Percentiles rank a stretch among this genome's conserved stretches.
phyloP scores from a whole-genome alignment of 768 basidiomycete genomes.

The Omphalotus guepiniiformis region DNA sequence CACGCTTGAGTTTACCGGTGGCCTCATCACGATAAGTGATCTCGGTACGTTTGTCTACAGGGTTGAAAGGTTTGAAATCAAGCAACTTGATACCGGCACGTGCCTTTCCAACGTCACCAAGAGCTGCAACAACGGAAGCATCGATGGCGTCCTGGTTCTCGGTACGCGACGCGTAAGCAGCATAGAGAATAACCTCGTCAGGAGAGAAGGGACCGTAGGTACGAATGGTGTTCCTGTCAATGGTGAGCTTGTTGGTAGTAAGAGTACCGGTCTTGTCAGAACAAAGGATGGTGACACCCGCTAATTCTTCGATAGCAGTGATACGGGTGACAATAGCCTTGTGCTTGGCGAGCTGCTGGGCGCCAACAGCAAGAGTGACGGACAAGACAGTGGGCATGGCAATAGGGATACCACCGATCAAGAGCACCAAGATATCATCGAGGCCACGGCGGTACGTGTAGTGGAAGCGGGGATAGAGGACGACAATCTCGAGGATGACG shows the following conservation, averaged over 20 bases:
- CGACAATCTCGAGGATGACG: conserved; percentile 89
- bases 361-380: conserved; percentile 97
- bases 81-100: conserved; percentile 92
- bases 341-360: conserved; percentile 98
- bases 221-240: conserved; percentile 87
- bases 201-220: conserved; percentile 86
- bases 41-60: conserved; percentile 98
- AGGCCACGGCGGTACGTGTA: conserved; percentile 92
- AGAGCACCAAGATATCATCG: conserved; percentile 94
- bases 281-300: conserved; percentile 97
- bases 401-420: conserved; percentile 99
- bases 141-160: conserved; percentile 99
- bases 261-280: conserved; percentile 99
- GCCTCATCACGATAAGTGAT: conserved; percentile 95
- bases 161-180: conserved; percentile 94
- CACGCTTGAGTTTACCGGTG: conserved; percentile 95
- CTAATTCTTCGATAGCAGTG: conserved; percentile 97
- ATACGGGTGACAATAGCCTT: conserved; percentile 99
- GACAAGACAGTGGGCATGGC: conserved; percentile 99
- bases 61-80: conserved; percentile 99
- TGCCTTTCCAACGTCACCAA: conserved; percentile 68
- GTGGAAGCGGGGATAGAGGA: conserved; percentile 88
- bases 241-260: conserved; percentile 99
- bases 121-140: conserved; percentile 73
- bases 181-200: conserved; percentile 89